Conservation (phyloP, 371 early-diverging fungal genomes). For the Apophysomyces ossiformis region DNA sequence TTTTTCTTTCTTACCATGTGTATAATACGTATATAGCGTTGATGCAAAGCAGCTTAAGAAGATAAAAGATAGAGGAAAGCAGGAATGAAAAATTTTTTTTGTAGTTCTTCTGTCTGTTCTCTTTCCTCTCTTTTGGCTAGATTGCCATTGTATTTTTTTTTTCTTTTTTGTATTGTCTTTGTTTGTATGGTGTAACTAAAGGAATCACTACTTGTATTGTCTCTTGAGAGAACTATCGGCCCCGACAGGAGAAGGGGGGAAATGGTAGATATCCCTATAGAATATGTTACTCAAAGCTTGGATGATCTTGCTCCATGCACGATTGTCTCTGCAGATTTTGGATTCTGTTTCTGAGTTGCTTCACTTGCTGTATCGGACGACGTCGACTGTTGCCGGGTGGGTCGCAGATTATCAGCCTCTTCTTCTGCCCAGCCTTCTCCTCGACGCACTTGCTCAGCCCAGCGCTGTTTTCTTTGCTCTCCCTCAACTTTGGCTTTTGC, state of each 20-base stretch:
- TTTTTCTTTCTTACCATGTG: neutral
- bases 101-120: neutral
- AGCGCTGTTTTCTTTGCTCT: constrained; percentile 13
- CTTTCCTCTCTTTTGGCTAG: neutral
- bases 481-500: constrained; percentile 2
- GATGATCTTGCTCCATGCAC: constrained; percentile 26
- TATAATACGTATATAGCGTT: neutral
- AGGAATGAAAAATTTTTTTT: neutral
- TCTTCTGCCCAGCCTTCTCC: constrained; percentile 40
- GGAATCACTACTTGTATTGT: neutral
- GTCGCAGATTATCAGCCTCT: constrained; percentile 32
- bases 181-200: neutral
- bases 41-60: neutral
- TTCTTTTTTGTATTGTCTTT: neutral
- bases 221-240: too few species aligned
- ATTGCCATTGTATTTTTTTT: neutral
- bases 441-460: constrained; percentile 16
- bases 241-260: too few species aligned
- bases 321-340: constrained; percentile 28
- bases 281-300: neutral
- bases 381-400: constrained; percentile 12
- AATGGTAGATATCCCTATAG: too few species aligned
- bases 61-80: neutral
- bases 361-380: constrained; percentile 10
- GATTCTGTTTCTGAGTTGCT: constrained; percentile 2